Conservation (phyloP, 768 basidiomycete species). For the Lentinula guzmanii region DNA sequence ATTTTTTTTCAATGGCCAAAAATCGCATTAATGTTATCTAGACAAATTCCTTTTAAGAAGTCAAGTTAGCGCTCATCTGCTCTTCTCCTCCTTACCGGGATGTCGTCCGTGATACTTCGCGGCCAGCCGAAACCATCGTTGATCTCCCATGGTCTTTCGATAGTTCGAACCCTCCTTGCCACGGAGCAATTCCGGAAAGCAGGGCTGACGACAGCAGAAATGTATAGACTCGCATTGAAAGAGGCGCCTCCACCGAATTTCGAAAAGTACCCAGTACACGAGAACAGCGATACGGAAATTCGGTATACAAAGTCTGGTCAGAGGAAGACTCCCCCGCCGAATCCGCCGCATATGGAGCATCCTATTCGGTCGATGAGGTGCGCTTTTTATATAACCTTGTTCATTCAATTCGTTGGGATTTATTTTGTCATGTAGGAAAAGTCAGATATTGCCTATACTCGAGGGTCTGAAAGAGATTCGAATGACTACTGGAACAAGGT, state of each 20-base stretch:
- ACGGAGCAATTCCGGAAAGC: background rate
- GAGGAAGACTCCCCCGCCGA: constrained; percentile 7
- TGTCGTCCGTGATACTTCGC: background rate
- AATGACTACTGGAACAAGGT: constrained; percentile 29
- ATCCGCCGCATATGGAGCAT: constrained; percentile 37
- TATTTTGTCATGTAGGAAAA: constrained; percentile 33
- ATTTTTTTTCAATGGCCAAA: background rate
- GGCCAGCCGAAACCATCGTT: background rate
- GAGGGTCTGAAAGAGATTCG: constrained; percentile 33
- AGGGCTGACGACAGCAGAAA: constrained; percentile 3
- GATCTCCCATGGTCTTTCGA: background rate
- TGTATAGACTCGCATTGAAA: background rate
- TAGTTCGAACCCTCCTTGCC: background rate
- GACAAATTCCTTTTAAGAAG: too few relatives aligned
- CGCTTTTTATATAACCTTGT: constrained; percentile 10
- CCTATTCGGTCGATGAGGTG: constrained; percentile 51
- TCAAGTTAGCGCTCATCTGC: too few relatives aligned
- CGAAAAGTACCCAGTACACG: background rate
- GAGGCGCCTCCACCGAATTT: background rate
- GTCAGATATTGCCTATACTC: constrained; percentile 41
- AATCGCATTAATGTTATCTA: background rate
- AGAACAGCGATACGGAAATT: background rate
- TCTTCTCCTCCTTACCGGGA: background rate
- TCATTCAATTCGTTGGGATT: background rate
- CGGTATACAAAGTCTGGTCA: constrained; percentile 1